phyloP scores from a whole-genome alignment of 2,329 filamentous ascomycete genomes.

The Colletotrichum truncatum region DNA sequence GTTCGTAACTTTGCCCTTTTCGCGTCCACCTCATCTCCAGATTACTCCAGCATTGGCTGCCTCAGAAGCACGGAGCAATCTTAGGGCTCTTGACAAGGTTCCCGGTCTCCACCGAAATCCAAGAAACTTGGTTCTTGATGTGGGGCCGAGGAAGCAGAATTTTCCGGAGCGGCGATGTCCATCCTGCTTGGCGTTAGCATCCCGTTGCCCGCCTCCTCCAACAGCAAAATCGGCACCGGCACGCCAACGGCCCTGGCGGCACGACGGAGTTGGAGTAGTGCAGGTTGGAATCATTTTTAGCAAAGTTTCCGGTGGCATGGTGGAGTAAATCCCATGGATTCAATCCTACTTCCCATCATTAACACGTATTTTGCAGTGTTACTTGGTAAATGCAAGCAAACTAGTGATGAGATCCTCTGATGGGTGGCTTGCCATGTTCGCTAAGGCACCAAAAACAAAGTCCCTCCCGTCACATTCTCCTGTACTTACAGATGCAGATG shows the following conservation, averaged over 20 bases:
- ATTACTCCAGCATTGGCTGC: conserved; percentile 5
- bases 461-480: too few species aligned
- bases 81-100: not conserved
- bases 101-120: conserved; percentile 2
- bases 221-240: not conserved
- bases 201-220: not conserved
- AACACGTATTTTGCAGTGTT: not conserved
- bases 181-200: conserved; percentile 7
- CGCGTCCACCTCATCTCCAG: conserved; percentile 1
- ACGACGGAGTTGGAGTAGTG: not conserved
- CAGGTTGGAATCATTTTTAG: not conserved
- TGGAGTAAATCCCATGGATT: not conserved
- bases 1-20: not conserved
- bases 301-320: not conserved
- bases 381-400: not conserved
- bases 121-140: conserved; percentile 22
- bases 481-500: too few species aligned
- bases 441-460: not conserved
- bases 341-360: not conserved
- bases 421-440: not conserved
- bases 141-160: conserved; percentile 26
- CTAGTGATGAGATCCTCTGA: not conserved
- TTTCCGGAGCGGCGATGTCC: conserved; percentile 18
- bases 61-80: conserved; percentile 3
- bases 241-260: not conserved